Evolutionary conservation across 1,284 basidiomycete species (phyloP), one percentile per base, ranked within the genome.

Genomic region (Meripilus lineatus): DNA sequence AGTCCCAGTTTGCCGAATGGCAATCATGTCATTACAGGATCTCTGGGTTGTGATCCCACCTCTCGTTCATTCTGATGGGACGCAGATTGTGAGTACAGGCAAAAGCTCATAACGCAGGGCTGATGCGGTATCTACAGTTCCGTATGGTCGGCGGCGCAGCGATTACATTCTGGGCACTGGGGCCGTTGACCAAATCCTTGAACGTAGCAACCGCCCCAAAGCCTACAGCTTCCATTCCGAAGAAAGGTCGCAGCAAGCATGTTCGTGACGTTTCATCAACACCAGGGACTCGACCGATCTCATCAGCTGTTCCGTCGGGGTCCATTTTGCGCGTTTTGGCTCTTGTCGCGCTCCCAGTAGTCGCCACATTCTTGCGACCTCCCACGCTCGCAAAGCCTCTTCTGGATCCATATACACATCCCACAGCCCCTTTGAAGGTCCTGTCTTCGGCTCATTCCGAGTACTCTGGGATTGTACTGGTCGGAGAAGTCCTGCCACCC

Each of bases 381-480:
- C 79, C 81, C 3, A 72, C 77, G 10, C 72, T 84, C 32, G 71
- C 71, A 2, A 72, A 76, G 54, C 78, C 79, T 33, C 62, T 78
- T 8, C 50, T 53, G 18, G 62, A 68, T 48, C 72, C 82, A 2
- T 85, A 79, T 56, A 62, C 63, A 14, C 77, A 75, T 49, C 72
- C 76, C 2, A 64, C 58, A 3, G 74, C 73, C 36, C 74, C 77
- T 2, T 65, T 91, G n/a, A 74, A 72, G 26, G 77, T 93, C 11
- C 75, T 89, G 37, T 87, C 78, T 1, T 76, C 85, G 0, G 74
- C 75, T 24, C 70, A 81, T 41, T 89, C 89, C 24, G 58, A 72
- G 13, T 58, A 53, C n/a, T 92, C 89, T 0, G 91, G 92, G 2
- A 63, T 81, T 11, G 77, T 94, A 14, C 75, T 85, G 1, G 89